Evolutionary conservation across 2,329 filamentous ascomycete species (phyloP).

Genomic region (Fusarium devonianum): DNA sequence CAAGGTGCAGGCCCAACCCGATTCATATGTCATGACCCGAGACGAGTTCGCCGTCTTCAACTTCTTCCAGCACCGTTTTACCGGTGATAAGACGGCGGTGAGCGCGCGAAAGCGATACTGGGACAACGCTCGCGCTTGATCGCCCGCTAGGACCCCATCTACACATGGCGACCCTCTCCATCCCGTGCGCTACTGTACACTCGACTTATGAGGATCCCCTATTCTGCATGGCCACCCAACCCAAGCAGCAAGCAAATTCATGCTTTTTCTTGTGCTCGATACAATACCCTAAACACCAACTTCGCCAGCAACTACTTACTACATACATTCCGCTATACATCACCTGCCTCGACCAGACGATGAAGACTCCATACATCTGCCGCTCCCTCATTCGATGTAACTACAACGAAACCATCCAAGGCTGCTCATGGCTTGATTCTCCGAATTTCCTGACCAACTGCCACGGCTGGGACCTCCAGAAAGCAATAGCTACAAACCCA

Average conservation of each 20-base stretch:
- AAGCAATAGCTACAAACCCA: constrained; percentile 27
- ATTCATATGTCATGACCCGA: constrained; percentile 74
- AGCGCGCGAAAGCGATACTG: constrained; percentile 61
- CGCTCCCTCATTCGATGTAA: background rate
- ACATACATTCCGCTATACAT: background rate
- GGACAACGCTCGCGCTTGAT: constrained; percentile 54
- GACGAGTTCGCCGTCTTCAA: constrained; percentile 90
- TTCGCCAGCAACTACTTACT: too few species aligned
- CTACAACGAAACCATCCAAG: background rate
- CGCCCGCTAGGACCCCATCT: constrained; percentile 11
- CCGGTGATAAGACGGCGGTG: constrained; percentile 57
- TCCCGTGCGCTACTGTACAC: constrained; percentile 3
- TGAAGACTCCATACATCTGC: background rate
- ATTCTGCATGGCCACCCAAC: background rate
- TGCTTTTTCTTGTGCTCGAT: too few species aligned
- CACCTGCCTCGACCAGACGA: background rate
- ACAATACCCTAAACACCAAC: constrained; percentile 2
- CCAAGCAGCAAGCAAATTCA: background rate
- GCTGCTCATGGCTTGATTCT: constrained; percentile 3
- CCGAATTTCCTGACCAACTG: constrained; percentile 15
- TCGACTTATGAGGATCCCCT: constrained; percentile 1
- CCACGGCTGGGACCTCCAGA: constrained; percentile 6
- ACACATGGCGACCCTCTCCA: constrained; percentile 10
- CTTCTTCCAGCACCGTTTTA: constrained; percentile 76
- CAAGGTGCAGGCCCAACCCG: constrained; percentile 69